Percentiles rank a stretch among this genome's conserved stretches.
Evolutionary conservation across 1,284 basidiomycete species (phyloP).

Genomic region (Xanthoconium separans): DNA sequence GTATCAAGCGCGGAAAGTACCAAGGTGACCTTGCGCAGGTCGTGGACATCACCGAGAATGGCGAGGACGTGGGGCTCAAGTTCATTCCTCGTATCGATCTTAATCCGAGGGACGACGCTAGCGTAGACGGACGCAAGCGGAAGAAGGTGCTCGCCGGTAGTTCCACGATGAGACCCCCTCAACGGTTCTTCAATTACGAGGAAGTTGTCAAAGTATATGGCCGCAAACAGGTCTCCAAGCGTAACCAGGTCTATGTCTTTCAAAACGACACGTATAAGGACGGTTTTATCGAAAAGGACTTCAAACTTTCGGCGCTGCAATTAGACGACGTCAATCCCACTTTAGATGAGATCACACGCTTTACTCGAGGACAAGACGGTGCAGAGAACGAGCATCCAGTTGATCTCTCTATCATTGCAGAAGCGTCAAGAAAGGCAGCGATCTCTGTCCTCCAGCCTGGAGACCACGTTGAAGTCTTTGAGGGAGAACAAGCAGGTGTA

Average conservation of each 20-base stretch:
- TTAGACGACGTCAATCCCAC: conserved; percentile 94
- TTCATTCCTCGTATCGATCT: conserved; percentile 97
- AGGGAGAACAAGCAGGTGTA: conserved; percentile 94
- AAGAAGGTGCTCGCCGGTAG: conserved; percentile 57
- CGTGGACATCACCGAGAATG: conserved; percentile 90
- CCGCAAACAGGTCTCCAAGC: conserved; percentile 69
- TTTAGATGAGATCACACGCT: conserved; percentile 93
- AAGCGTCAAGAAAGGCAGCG: conserved; percentile 83
- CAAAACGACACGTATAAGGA: conserved; percentile 92
- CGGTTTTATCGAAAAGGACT: conserved; percentile 96
- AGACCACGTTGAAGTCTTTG: conserved; percentile 96
- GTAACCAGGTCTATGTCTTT: conserved; percentile 79
- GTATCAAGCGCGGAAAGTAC: conserved; percentile 93
- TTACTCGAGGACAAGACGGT: conserved; percentile 72
- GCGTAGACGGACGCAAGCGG: conserved; percentile 66
- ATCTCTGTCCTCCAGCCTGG: conserved; percentile 94
- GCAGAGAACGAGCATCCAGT: conserved; percentile 60
- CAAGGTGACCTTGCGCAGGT: conserved; percentile 95
- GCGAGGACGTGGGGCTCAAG: conserved; percentile 91
- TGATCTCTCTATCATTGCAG: conserved; percentile 83
- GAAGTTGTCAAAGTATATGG: conserved; percentile 91
- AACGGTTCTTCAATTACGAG: conserved; percentile 92
- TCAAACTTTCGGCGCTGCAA: conserved; percentile 79
- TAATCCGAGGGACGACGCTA: conserved; percentile 79
- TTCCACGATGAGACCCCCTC: conserved; percentile 78